Evolutionary conservation across 345 rosid genomes (phyloP), one percentile per base, ranked within the genome.

Genomic region (Ceriops zippeliana): DNA sequence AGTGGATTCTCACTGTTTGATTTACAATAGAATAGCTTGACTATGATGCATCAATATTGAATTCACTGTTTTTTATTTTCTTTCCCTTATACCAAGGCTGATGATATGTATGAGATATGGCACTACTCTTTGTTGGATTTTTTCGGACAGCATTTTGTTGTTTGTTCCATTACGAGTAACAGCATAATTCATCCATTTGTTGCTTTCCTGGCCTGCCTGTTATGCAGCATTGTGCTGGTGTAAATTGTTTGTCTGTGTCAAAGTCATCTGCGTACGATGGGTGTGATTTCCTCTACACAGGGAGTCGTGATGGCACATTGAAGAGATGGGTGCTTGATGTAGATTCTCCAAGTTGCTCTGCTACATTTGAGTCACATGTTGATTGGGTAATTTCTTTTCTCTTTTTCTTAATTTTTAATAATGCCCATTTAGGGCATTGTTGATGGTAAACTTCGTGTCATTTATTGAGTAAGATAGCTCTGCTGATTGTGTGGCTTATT

Each of bases 301-400:
- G 99, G 71, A 96, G 99, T 75, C 99, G 99, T 73, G 99, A 96
- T 83, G 98, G 99, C 59, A 96, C 92, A 7, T 78, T 96, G 77
- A 96, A 92, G 89, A 86, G 98, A 80, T 96, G 99, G 99, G 71
- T 80, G 28, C 76, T 96, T 76, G 85, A 78, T 8, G 95, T 87
- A 58, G 87, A 84, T 77, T 61, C 87, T 17, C 82, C 95, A 37
- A 79, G 86, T 57, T 89, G 96, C 80, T 87, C 97, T 28, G 97
- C 99, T 61, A 96, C 98, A 52, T 96, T 89, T 79, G 99, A 96
- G 79, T 96, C 99, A 21, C 99, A 96, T 82, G 97, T 92, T 65
- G 99, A 96, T 83, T 96, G 99, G 99, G 99, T 96, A 86, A 75
- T 17, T 34, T 30, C 24, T 78, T 67, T 63, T 49, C 5, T 54